These are phyloP conservation scores for Fraxinus sp. DNA, from an alignment of 305 asterid species.

Conservation along the genomic window DNA sequence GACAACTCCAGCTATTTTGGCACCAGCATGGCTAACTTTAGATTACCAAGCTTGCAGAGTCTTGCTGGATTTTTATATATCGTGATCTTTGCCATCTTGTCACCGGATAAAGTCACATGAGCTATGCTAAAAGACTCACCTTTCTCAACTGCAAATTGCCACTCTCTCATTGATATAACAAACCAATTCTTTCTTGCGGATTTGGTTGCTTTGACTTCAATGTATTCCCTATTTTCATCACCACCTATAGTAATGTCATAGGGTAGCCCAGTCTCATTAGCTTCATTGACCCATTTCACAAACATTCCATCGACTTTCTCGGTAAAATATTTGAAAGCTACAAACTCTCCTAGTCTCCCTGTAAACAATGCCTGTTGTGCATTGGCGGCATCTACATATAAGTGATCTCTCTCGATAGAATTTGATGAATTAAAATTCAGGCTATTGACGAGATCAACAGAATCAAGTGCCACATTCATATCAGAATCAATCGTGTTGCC, in stretches of 20 bases:
- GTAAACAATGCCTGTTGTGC: slow-evolving; percentile 64
- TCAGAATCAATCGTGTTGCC: slow-evolving; percentile 26
- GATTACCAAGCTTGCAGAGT: slow-evolving; percentile 72
- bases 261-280: slow-evolving; percentile 84
- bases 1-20: slow-evolving; percentile 37
- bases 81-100: slow-evolving; percentile 59
- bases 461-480: slow-evolving; percentile 26
- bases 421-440: slow-evolving; percentile 25
- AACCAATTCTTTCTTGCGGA: slow-evolving; percentile 65
- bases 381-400: slow-evolving; percentile 19
- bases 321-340: slow-evolving; percentile 61
- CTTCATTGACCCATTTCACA: slow-evolving; percentile 82
- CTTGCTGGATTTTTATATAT: slow-evolving; percentile 70
- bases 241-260: slow-evolving; percentile 64
- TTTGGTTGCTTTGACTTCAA: slow-evolving; percentile 90
- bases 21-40: slow-evolving; percentile 64
- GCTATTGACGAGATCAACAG: slow-evolving; percentile 32
- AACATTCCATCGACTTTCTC: slow-evolving; percentile 36
- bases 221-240: slow-evolving; percentile 49
- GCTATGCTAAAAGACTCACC: slow-evolving; percentile 87
- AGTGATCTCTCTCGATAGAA: slow-evolving; percentile 36
- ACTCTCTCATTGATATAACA: slow-evolving; percentile 63
- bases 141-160: slow-evolving; percentile 83
- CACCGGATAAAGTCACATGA: slow-evolving; percentile 53
- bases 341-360: slow-evolving; percentile 78